These are phyloP conservation scores for Penicillium ucsense DNA, from an alignment of 495 filamentous ascomycete species.

Conservation along the genomic window DNA sequence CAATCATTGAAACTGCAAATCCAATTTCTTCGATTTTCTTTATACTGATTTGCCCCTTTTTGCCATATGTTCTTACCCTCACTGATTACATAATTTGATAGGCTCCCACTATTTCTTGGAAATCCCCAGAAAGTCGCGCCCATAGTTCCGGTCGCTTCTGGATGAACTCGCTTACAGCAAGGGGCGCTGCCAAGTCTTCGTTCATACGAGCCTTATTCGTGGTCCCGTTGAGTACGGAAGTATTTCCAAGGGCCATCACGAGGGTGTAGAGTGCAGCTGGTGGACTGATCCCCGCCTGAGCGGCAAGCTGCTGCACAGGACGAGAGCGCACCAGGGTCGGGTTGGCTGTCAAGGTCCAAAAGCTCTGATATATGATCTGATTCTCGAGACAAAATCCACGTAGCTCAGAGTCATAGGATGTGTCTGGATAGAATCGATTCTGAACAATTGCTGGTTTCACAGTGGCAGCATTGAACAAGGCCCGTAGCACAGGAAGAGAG, in stretches of 20 bases:
- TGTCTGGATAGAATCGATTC: constrained; percentile 59
- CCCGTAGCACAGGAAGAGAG: constrained; percentile 40
- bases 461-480: constrained; percentile 32
- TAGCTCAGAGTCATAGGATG: constrained; percentile 50
- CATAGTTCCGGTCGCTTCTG: constrained; percentile 33
- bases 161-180: constrained; percentile 38
- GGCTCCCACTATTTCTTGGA: constrained; percentile 38
- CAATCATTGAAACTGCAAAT: too few relatives aligned
- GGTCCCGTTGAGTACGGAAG: constrained; percentile 62
- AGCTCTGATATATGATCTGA: constrained; percentile 59
- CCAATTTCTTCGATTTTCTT: neutral
- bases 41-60: neutral
- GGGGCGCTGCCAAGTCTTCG: constrained; percentile 50
- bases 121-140: constrained; percentile 33
- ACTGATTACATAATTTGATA: too few relatives aligned
- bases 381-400: constrained; percentile 52
- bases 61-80: too few relatives aligned
- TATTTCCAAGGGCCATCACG: constrained; percentile 48
- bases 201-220: constrained; percentile 53
- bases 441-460: constrained; percentile 60
- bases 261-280: constrained; percentile 58
- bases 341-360: constrained; percentile 75
- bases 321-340: constrained; percentile 42
- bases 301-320: constrained; percentile 44
- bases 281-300: constrained; percentile 31